Evolutionary conservation across 768 basidiomycete species (phyloP), one percentile per base, ranked within the genome.

Genomic region (Mycena capillaripes): DNA sequence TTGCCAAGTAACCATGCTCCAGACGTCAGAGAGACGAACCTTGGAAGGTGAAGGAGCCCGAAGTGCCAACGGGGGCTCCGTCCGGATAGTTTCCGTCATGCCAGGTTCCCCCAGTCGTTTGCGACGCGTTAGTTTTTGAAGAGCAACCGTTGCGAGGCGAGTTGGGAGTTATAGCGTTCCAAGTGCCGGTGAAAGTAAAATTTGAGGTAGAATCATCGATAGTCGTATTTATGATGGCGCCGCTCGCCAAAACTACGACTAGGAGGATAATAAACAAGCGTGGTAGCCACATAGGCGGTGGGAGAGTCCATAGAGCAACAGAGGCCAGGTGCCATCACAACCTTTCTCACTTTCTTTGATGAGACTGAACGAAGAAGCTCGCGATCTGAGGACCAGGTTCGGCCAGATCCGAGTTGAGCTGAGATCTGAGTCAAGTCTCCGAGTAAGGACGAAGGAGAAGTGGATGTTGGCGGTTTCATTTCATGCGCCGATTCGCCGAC

Each of bases 41-140:
- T 29, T 58, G 32, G 58, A 71, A 71, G 2, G 64, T 66, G 12
- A 71, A 61, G 19, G 58, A 71, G n/a, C 72, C 72, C 8, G 55
- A 40, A 32, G 72, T 69, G 19, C 55, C 32, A 56, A 2, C 19
- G 1, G 62, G 27, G 1, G 42, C 58, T 2, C 57, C 62, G 12
- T 8, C 16, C 17, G 56, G 52, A 50, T 44, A 59, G 21, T 69
- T 69, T 19, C 72, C 72, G 61, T 69, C 67, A 17, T 73, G 72
- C 66, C 66, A 73, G 2, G 71, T 73, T 4, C 66, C 66, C 8
- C 40, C 61, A 32, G 53, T 9, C 1, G 14, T 30, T 42, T 23
- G 61, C 3, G 55, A 50, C 23, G 71, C 8, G 42, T 68, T 56
- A 6, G 71, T 66, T 14, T 59, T 34, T 5, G 61, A 57, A 19